Evolutionary conservation across 441 rosid genomes (phyloP), one percentile per base, ranked within the genome.

Genomic region (Viola pubescens): DNA sequence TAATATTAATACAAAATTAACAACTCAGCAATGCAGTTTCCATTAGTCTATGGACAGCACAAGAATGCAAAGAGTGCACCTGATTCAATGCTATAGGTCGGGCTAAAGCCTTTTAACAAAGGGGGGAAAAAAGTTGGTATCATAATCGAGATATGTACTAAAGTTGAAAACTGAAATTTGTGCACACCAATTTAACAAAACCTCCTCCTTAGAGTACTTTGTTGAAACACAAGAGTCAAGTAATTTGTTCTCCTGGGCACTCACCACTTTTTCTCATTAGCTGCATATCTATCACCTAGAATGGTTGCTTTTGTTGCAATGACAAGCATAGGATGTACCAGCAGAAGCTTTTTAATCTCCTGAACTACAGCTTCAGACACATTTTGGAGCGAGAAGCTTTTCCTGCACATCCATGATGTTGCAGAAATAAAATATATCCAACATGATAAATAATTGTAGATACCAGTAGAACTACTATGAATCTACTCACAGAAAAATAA

Each of bases 251-350:
- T 56, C 62, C 37, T 53, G 45, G 59, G 58, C 60, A 73, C 81
- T 68, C 58, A 86, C 90, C 80, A 37, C 58, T 62, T 77, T 42
- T 37, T 53, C 16, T 76, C 83, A 63, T 78, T 69, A 16, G 64
- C 41, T 51, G 80, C 52, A 65, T 48, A 61, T 47, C 62, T 73
- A 37, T 71, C 77, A 60, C 82, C 85, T 37, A 79, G 62, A 45
- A 81, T 69, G 62, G 82, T 65, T 56, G 82, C 66, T 68, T 86
- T 91, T 48, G 88, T 73, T 57, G 82, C 82, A 47, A 91, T 74
- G 54, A 91, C 77, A 60, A 91, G 82, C 75, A 88, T 53, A 57
- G 94, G 85, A 75, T 88, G 91, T 68, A 70, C 73, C 54, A 65
- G 70, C 57, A 83, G 59, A 64, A 91, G 79, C 75, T 79, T 85